Evolutionary conservation across 768 basidiomycete species (phyloP).

Genomic region (Leucosporidium creatinivorum): DNA sequence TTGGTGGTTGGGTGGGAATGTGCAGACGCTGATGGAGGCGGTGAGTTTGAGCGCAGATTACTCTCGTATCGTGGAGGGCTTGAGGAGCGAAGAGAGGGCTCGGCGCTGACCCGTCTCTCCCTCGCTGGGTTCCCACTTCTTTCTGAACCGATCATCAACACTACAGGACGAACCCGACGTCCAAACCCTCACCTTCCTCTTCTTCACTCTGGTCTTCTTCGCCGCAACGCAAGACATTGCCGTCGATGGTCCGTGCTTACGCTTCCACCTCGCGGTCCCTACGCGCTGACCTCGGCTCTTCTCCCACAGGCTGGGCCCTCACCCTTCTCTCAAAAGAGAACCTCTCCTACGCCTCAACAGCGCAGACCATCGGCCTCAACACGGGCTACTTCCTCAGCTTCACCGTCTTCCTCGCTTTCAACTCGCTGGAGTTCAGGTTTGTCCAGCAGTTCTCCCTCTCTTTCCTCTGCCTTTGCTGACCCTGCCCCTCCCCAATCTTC

Average conservation of each 20-base stretch:
- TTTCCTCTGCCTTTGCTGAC: too few relatives aligned
- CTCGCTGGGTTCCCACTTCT: not conserved
- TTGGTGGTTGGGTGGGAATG: conserved; percentile 51
- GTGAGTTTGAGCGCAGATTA: conserved; percentile 47
- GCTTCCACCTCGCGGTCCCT: too few relatives aligned
- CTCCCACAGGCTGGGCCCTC: conserved; percentile 44
- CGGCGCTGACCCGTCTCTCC: not conserved
- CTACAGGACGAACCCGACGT: conserved; percentile 73
- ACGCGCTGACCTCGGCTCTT: not conserved
- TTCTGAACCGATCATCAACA: too few relatives aligned
- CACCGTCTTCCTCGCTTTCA: conserved; percentile 94
- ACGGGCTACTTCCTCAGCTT: conserved; percentile 93
- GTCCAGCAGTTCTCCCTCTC: too few relatives aligned
- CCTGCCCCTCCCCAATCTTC: conserved; percentile 42
- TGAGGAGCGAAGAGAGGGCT: not conserved
- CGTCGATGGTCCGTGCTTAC: conserved; percentile 60
- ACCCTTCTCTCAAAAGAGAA: conserved; percentile 77
- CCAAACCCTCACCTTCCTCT: conserved; percentile 66
- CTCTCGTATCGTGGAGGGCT: conserved; percentile 7
- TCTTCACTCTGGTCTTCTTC: conserved; percentile 83
- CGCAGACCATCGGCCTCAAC: conserved; percentile 94
- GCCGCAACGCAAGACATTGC: conserved; percentile 99
- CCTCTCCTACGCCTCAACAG: conserved; percentile 92
- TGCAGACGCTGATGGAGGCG: conserved; percentile 67
- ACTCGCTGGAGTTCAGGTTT: conserved; percentile 74